phyloP scores from a whole-genome alignment of 2,329 filamentous ascomycete species.

The Aspergillus sp. region DNA sequence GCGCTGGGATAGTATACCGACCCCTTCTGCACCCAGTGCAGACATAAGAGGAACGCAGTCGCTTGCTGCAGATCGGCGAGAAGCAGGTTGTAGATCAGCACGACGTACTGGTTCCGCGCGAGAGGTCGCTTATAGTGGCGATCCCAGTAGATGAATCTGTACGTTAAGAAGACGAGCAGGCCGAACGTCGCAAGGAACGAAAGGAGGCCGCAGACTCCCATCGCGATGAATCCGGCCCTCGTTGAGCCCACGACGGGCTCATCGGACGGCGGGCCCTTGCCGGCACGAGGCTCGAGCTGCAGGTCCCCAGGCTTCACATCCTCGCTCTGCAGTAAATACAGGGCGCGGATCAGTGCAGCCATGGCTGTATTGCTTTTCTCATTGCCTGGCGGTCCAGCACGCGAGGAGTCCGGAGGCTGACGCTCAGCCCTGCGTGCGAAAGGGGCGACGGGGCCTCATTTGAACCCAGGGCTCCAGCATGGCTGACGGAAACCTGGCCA shows the following conservation, averaged over 20 bases:
- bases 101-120: constrained; percentile 53
- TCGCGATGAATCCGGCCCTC: constrained; percentile 47
- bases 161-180: constrained; percentile 48
- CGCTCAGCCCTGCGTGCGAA: too few relatives aligned
- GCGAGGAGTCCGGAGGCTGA: too few relatives aligned
- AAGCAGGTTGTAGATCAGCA: constrained; percentile 54
- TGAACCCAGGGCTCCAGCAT: too few relatives aligned
- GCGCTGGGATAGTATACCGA: constrained; percentile 44
- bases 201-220: constrained; percentile 46
- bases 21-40: constrained; percentile 46
- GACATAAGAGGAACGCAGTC: constrained; percentile 45
- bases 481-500: too few relatives aligned
- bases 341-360: too few relatives aligned
- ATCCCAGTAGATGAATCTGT: constrained; percentile 51
- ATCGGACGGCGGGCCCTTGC: too few relatives aligned
- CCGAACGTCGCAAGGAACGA: constrained; percentile 31
- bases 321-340: too few relatives aligned
- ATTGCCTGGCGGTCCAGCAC: too few relatives aligned
- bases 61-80: constrained; percentile 53
- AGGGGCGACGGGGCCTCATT: too few relatives aligned
- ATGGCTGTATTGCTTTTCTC: too few relatives aligned
- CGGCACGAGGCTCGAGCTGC: too few relatives aligned
- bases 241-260: constrained; percentile 21
- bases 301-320: too few relatives aligned
- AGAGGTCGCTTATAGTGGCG: constrained; percentile 49